Conservation (phyloP, 1,284 basidiomycete species). For the Volvariella surrecta region DNA sequence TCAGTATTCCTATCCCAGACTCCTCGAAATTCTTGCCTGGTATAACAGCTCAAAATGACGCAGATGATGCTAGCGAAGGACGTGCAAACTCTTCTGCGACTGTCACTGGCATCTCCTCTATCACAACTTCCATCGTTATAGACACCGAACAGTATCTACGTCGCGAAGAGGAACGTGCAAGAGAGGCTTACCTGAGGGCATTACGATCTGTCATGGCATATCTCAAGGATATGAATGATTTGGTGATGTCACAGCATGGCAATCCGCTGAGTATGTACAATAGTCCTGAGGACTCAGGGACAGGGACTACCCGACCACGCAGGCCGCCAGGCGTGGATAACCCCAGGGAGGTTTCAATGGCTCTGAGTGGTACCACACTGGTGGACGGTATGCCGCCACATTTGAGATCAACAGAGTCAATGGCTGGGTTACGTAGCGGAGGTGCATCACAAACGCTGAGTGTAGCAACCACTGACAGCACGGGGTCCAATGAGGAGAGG, state of each 20-base stretch:
- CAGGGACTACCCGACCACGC: slow-evolving; percentile 36
- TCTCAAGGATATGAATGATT: slow-evolving; percentile 89
- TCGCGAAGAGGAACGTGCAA: slow-evolving; percentile 60
- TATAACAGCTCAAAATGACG: slow-evolving; percentile 36
- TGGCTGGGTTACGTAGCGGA: slow-evolving; percentile 46
- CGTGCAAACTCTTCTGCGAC: background rate
- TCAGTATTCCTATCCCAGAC: slow-evolving; percentile 51
- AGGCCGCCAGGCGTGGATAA: slow-evolving; percentile 55
- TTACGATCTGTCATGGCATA: slow-evolving; percentile 91
- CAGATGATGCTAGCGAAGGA: slow-evolving; percentile 19
- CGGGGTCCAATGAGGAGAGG: slow-evolving; percentile 58
- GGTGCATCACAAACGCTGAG: slow-evolving; percentile 59
- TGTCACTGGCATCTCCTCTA: slow-evolving; percentile 2
- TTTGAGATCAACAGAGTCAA: slow-evolving; percentile 53
- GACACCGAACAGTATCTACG: slow-evolving; percentile 42
- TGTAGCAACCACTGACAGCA: slow-evolving; percentile 66
- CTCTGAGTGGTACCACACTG: slow-evolving; percentile 29
- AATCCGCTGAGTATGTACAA: slow-evolving; percentile 48
- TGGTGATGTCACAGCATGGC: slow-evolving; percentile 53
- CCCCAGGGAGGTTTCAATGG: slow-evolving; percentile 43
- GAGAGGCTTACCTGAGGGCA: slow-evolving; percentile 67
- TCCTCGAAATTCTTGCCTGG: slow-evolving; percentile 53
- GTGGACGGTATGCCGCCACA: slow-evolving; percentile 39
- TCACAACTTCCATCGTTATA: slow-evolving; percentile 36
- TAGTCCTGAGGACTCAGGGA: slow-evolving; percentile 29